Conservation (phyloP, 441 rosid genomes). For the Gossypium laxum region DNA sequence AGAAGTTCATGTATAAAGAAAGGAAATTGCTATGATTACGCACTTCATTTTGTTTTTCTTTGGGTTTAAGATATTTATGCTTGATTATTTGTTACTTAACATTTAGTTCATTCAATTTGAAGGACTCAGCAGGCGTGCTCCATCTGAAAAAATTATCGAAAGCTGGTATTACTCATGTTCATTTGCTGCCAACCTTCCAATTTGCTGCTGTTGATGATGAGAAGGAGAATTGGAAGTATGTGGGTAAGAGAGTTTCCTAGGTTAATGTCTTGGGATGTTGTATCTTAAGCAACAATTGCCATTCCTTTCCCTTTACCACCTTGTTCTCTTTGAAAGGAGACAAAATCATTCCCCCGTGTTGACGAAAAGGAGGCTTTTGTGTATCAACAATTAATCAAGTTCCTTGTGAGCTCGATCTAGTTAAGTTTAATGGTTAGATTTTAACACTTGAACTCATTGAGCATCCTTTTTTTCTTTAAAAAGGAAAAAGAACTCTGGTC, state of each 20-base stretch:
- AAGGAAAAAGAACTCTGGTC: neutral
- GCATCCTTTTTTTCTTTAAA: neutral
- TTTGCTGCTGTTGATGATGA: constrained; percentile 78
- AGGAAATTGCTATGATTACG: neutral
- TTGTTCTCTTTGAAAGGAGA: neutral
- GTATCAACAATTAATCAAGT: neutral
- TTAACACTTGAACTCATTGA: neutral
- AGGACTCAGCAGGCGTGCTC: constrained; percentile 71
- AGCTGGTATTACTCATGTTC: constrained; percentile 88
- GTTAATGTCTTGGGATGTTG: neutral
- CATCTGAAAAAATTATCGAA: constrained; percentile 71
- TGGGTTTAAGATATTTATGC: neutral
- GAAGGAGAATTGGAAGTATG: constrained; percentile 73
- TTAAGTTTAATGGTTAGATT: constrained; percentile 13
- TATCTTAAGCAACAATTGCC: neutral
- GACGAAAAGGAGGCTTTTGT: neutral
- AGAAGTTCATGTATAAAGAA: neutral
- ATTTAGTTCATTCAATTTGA: constrained; percentile 21
- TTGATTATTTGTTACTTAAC: constrained; percentile 5
- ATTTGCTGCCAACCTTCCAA: constrained; percentile 80
- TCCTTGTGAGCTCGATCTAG: neutral
- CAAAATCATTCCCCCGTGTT: neutral
- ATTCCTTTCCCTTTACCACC: neutral
- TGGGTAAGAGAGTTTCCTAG: constrained; percentile 39
- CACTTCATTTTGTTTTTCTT: neutral